A percentile compares a stretch with the other conserved stretches of the same genome.
Conservation (phyloP, 257 asterid species). For the Nicotiana tomentosiformis region DNA sequence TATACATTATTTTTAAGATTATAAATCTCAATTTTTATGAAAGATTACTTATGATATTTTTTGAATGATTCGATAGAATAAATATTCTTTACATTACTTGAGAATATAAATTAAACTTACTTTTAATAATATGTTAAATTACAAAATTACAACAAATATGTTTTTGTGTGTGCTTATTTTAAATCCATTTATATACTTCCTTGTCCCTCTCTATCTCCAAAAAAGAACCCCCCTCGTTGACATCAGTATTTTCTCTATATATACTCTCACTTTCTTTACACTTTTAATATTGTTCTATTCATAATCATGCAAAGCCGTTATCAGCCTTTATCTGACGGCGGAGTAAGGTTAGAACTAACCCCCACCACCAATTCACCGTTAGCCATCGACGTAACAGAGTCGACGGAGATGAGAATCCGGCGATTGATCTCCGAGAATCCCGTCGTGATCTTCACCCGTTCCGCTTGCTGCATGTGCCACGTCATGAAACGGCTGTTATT, state of each 20-base stretch:
- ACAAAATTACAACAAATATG: too few species aligned
- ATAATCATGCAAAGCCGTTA: conserved; percentile 9
- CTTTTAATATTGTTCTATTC: background rate
- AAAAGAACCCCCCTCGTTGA: too few species aligned
- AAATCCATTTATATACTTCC: too few species aligned
- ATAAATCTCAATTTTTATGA: too few species aligned
- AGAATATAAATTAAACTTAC: too few species aligned
- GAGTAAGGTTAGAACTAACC: conserved; percentile 47
- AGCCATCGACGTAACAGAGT: conserved; percentile 19
- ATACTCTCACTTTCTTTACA: background rate
- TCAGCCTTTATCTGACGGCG: conserved; percentile 23
- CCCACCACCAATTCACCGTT: conserved; percentile 37
- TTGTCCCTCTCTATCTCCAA: too few species aligned
- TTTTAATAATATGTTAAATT: too few species aligned
- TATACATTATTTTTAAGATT: too few species aligned
- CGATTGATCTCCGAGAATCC: conserved; percentile 60
- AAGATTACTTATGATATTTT: too few species aligned
- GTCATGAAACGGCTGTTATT: conserved; percentile 54
- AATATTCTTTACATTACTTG: too few species aligned
- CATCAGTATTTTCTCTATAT: too few species aligned
- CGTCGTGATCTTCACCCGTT: conserved; percentile 52
- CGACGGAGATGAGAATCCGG: conserved; percentile 44
- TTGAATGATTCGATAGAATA: too few species aligned
- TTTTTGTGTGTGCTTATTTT: background rate
- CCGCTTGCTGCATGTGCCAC: conserved; percentile 76